A percentile compares a stretch with the other conserved stretches of the same genome.
Conservation (phyloP, 2,329 filamentous ascomycete species). For the Penicillium sp. region DNA sequence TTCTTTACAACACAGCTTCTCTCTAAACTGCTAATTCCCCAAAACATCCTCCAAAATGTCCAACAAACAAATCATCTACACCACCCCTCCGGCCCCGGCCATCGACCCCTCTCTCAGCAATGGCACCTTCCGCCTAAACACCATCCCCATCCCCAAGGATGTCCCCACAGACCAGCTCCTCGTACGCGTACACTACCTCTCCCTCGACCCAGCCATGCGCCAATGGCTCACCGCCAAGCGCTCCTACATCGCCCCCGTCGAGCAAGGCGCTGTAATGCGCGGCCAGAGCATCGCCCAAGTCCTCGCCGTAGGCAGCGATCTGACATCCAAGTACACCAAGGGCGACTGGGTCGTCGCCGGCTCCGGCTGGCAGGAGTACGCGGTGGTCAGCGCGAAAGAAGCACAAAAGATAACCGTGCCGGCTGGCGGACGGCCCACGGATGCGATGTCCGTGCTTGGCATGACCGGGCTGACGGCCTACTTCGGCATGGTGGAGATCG, state of each 20-base stretch:
- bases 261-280: slow-evolving; percentile 68
- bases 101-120: slow-evolving; percentile 37
- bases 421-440: slow-evolving; percentile 52
- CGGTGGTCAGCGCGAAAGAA: slow-evolving; percentile 56
- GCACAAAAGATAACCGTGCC: slow-evolving; percentile 49
- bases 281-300: slow-evolving; percentile 62
- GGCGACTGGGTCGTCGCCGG: slow-evolving; percentile 54
- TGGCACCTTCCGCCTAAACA: slow-evolving; percentile 39
- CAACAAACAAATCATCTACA: slow-evolving; percentile 41
- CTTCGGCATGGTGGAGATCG: slow-evolving; percentile 70
- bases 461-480: slow-evolving; percentile 73
- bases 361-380: slow-evolving; percentile 67
- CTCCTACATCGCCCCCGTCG: slow-evolving; percentile 68
- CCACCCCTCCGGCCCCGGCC: slow-evolving; percentile 34
- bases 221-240: slow-evolving; percentile 63
- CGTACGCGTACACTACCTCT: slow-evolving; percentile 61
- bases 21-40: not conserved
- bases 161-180: slow-evolving; percentile 59
- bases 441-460: slow-evolving; percentile 63
- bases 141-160: slow-evolving; percentile 28
- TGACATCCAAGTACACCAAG: slow-evolving; percentile 28
- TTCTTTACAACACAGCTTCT: not conserved
- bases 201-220: slow-evolving; percentile 74
- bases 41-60: slow-evolving; percentile 21
- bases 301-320: slow-evolving; percentile 53